A percentile compares a stretch with the other conserved stretches of the same genome.
phyloP scores from a whole-genome alignment of 306 rosid genomes.

The Trifolium subterraneum region DNA sequence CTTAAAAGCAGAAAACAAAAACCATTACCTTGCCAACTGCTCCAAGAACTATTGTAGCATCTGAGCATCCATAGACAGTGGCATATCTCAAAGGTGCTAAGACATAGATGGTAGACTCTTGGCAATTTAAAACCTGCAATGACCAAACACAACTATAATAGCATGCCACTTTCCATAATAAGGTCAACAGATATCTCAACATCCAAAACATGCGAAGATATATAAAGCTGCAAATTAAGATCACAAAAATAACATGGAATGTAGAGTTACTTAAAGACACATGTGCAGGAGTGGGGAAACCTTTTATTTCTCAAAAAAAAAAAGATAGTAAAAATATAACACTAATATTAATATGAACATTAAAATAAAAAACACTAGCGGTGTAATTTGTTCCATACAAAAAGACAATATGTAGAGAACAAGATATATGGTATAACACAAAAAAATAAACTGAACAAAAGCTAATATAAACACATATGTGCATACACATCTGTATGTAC shows the following conservation, averaged over 20 bases:
- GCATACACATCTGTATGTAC: background rate
- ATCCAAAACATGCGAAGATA: constrained; percentile 6
- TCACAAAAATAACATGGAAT: background rate
- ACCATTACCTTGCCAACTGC: constrained; percentile 95
- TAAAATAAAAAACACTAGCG: background rate
- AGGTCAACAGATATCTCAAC: constrained; percentile 10
- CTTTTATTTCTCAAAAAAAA: background rate
- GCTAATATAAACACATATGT: background rate
- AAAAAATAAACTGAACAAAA: background rate
- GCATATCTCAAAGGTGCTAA: constrained; percentile 94
- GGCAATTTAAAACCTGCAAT: constrained; percentile 90
- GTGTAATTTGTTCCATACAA: no score
- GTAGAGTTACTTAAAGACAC: background rate
- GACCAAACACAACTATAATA: constrained; percentile 36
- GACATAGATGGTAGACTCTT: constrained; percentile 70
- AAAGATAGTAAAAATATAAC: background rate
- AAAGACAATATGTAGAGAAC: no score
- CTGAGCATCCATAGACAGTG: constrained; percentile 94
- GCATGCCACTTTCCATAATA: constrained; percentile 20
- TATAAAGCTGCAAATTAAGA: background rate
- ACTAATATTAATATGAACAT: background rate
- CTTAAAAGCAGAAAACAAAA: constrained; percentile 31
- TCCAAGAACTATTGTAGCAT: constrained; percentile 92
- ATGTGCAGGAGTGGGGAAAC: background rate
- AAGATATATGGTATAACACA: no score